phyloP scores from a whole-genome alignment of 2,329 filamentous ascomycete species.

The Botrytis aclada region DNA sequence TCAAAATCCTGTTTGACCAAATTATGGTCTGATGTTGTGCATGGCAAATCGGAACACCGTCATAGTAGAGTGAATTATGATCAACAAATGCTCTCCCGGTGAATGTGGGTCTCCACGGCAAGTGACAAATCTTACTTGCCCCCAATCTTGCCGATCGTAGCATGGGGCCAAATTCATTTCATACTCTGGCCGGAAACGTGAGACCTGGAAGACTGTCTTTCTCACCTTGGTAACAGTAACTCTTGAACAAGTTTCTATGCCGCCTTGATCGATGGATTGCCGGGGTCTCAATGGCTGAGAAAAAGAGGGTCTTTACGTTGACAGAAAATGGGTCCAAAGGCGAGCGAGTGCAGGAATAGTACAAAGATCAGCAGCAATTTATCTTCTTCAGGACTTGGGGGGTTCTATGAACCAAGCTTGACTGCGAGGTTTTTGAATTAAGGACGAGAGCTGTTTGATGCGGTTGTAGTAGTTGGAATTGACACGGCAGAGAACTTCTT shows the following conservation, averaged over 20 bases:
- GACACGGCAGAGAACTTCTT: background rate
- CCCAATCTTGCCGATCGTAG: conserved; percentile 3
- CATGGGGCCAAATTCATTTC: background rate
- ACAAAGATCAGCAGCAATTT: background rate
- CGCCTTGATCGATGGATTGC: background rate
- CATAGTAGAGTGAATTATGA: background rate
- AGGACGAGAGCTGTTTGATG: conserved; percentile 2
- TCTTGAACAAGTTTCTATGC: background rate
- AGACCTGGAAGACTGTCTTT: background rate
- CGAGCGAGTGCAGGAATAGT: background rate
- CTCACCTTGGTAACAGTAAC: background rate
- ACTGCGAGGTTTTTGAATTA: background rate
- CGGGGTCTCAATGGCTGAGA: background rate
- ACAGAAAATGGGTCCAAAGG: background rate
- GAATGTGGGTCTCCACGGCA: conserved; percentile 2
- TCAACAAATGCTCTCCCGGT: conserved; percentile 6
- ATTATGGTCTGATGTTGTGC: background rate
- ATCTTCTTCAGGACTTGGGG: background rate
- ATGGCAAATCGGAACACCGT: background rate
- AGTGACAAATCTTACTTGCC: background rate
- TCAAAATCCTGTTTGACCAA: background rate
- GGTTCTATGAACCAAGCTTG: background rate
- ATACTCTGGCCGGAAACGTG: background rate
- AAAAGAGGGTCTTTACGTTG: background rate
- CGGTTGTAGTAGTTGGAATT: background rate